These are phyloP conservation scores for Tulasnella sp. DNA, from an alignment of 768 basidiomycete species.

Conservation along the genomic window DNA sequence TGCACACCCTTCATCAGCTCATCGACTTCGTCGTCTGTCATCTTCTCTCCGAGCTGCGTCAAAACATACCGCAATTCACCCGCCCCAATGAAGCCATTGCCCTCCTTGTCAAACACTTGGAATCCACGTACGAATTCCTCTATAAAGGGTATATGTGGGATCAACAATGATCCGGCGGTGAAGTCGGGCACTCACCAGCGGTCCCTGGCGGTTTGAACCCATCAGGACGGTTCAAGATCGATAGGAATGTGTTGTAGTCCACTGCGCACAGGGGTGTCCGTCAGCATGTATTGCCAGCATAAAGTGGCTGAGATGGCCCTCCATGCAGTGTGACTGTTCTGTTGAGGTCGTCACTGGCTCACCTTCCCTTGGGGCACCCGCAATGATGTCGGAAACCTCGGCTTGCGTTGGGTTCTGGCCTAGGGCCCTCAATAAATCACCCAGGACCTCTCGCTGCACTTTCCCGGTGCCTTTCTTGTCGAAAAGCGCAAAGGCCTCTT, in stretches of 20 bases:
- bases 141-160: conserved; percentile 25
- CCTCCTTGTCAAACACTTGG: conserved; percentile 96
- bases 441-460: conserved; percentile 76
- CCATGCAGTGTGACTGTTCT: too few relatives aligned
- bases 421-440: conserved; percentile 83
- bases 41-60: conserved; percentile 96
- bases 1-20: conserved; percentile 94
- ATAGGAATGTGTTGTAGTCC: conserved; percentile 82
- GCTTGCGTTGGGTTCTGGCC: conserved; percentile 99
- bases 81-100: conserved; percentile 77
- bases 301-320: background rate
- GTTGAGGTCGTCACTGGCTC: conserved; percentile 20
- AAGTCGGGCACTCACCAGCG: conserved; percentile 45
- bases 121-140: conserved; percentile 99
- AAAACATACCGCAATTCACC: conserved; percentile 87
- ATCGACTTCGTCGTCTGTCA: conserved; percentile 95
- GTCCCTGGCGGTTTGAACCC: conserved; percentile 97
- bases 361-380: conserved; percentile 66
- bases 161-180: background rate
- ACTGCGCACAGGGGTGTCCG: conserved; percentile 35
- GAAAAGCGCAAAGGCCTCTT: conserved; percentile 94
- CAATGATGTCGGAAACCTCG: conserved; percentile 79
- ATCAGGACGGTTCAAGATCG: conserved; percentile 86
- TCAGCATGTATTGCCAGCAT: background rate
- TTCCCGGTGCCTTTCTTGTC: conserved; percentile 92